These are phyloP conservation scores for Backusella tuberculispora DNA, from an alignment of 192 early-diverging fungal species.

Conservation along the genomic window DNA sequence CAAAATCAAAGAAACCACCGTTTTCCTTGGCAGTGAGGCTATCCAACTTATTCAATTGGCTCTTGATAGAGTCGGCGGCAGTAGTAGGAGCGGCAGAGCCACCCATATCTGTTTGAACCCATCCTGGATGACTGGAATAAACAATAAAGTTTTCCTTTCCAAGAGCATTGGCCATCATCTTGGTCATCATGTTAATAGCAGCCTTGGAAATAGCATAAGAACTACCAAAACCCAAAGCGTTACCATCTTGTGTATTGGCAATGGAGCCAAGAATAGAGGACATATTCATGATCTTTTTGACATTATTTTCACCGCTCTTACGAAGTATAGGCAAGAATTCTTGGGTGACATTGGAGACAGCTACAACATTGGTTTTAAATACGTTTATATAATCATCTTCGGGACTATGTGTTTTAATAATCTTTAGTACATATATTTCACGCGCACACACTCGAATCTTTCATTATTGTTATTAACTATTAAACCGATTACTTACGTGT, in stretches of 20 bases:
- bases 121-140: slow-evolving; percentile 33
- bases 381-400: slow-evolving; percentile 17
- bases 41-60: slow-evolving; percentile 18
- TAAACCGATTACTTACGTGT: slow-evolving; percentile 12
- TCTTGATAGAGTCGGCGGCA: slow-evolving; percentile 12
- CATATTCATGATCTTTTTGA: slow-evolving; percentile 37
- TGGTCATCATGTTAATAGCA: slow-evolving; percentile 35
- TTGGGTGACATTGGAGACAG: slow-evolving; percentile 25
- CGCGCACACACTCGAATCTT: too few species aligned
- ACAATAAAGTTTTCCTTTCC: slow-evolving; percentile 25
- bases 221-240: slow-evolving; percentile 10
- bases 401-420: slow-evolving; percentile 4
- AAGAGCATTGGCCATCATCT: slow-evolving; percentile 11
- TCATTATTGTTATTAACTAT: too few species aligned
- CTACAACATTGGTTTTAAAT: slow-evolving; percentile 41
- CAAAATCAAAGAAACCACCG: slow-evolving; percentile 28
- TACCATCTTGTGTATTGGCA: background rate
- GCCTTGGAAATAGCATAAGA: slow-evolving; percentile 35
- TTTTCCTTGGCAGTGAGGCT: slow-evolving; percentile 11
- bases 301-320: slow-evolving; percentile 12
- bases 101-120: slow-evolving; percentile 37
- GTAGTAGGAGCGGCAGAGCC: slow-evolving; percentile 3
- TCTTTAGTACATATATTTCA: background rate
- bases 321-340: slow-evolving; percentile 20
- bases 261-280: slow-evolving; percentile 41